phyloP scores from a whole-genome alignment of 2,329 filamentous ascomycete species.

The Mollisiaceae sp. region DNA sequence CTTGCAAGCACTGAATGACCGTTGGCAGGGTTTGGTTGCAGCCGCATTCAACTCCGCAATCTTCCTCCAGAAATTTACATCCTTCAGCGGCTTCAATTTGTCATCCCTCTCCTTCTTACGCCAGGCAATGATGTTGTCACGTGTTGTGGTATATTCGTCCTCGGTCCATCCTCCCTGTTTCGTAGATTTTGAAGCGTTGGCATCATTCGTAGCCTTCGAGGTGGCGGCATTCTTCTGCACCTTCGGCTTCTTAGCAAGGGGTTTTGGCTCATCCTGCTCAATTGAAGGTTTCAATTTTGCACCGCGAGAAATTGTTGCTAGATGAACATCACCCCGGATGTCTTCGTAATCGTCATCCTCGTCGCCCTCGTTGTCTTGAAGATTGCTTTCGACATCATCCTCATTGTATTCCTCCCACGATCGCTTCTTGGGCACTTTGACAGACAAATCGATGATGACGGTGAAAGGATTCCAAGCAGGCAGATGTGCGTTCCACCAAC shows the following conservation, averaged over 20 bases:
- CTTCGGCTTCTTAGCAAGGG: neutral
- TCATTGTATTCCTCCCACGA: too few species aligned
- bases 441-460: too few species aligned
- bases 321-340: too few species aligned
- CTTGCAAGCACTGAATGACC: constrained; percentile 21
- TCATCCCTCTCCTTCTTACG: neutral
- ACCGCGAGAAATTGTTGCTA: too few species aligned
- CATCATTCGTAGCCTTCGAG: neutral
- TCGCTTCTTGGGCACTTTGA: too few species aligned
- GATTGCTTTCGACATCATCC: too few species aligned
- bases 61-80: neutral
- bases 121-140: neutral
- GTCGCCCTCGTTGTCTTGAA: too few species aligned
- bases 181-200: neutral
- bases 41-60: neutral
- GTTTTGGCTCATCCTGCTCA: neutral
- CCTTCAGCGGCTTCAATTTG: neutral
- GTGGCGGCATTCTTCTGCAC: neutral
- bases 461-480: neutral
- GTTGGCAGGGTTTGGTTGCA: neutral
- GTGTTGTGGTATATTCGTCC: neutral
- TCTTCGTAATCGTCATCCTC: too few species aligned
- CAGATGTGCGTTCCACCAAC: neutral
- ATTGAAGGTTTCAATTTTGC: neutral
- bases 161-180: neutral